These are phyloP conservation scores for Corrigiola litoralis DNA, from an alignment of 179 eudicot genomes.

Conservation along the genomic window DNA sequence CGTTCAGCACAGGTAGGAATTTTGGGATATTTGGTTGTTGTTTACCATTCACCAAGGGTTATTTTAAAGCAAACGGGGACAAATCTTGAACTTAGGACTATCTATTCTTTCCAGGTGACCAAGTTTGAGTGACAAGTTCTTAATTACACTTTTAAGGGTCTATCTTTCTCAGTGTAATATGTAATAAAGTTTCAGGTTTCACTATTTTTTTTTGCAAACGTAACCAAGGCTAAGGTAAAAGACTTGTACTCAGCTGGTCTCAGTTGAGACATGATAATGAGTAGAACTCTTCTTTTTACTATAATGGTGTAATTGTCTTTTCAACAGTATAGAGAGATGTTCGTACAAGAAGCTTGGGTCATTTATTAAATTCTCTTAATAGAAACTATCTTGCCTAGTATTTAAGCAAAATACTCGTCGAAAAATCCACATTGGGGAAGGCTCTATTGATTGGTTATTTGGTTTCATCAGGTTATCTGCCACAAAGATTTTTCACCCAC, in stretches of 20 bases:
- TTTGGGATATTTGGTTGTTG: conserved; percentile 4
- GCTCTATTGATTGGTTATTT: background rate
- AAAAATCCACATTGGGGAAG: background rate
- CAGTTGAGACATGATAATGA: conserved; percentile 2
- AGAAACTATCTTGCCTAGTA: background rate
- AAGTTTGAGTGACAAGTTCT: background rate
- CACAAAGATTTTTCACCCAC: background rate
- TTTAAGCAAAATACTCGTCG: background rate
- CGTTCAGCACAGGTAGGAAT: conserved; percentile 81
- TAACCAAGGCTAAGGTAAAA: too few relatives aligned
- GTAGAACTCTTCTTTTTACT: background rate
- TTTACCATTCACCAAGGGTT: background rate
- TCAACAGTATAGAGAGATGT: background rate
- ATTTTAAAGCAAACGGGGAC: background rate
- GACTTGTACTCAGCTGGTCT: background rate
- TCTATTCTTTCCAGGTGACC: background rate
- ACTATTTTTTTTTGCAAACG: background rate
- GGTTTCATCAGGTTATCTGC: background rate
- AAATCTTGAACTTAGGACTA: background rate
- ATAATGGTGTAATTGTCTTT: background rate
- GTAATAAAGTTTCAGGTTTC: background rate
- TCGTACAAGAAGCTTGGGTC: background rate
- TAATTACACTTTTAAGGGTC: background rate
- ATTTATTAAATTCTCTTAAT: background rate
- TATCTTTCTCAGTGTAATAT: background rate